Conservation (phyloP, 805 yeast species). For the Nakazawaea populi region DNA sequence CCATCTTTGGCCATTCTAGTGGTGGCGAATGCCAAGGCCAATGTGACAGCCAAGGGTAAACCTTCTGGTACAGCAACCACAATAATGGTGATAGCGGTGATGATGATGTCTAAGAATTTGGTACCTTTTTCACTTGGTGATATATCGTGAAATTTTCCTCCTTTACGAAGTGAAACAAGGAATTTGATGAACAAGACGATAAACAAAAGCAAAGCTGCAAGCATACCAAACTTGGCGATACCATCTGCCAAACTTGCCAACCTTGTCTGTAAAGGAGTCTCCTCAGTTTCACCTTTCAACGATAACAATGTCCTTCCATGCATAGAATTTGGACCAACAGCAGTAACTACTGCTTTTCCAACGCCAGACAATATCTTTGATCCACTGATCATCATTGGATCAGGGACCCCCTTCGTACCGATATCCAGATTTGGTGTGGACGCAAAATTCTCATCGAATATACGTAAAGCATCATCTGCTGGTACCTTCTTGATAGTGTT, state of each 20-base stretch:
- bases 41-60: constrained; percentile 92
- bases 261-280: constrained; percentile 85
- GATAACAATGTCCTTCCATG: constrained; percentile 90
- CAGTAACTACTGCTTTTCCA: constrained; percentile 81
- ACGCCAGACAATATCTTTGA: constrained; percentile 82
- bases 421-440: constrained; percentile 25
- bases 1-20: constrained; percentile 97
- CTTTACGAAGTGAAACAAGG: constrained; percentile 52
- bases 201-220: constrained; percentile 80
- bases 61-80: constrained; percentile 99
- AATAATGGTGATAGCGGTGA: constrained; percentile 85
- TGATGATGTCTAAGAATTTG: constrained; percentile 75
- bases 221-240: constrained; percentile 88
- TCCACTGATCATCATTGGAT: constrained; percentile 88
- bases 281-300: constrained; percentile 67
- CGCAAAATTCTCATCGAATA: constrained; percentile 22
- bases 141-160: constrained; percentile 36
- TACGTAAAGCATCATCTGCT: constrained; percentile 35
- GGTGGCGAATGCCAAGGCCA: constrained; percentile 96
- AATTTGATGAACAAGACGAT: constrained; percentile 74
- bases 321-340: constrained; percentile 85
- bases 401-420: constrained; percentile 44
- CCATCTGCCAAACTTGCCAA: constrained; percentile 82
- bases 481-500: constrained; percentile 69
- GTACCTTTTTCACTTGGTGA: constrained; percentile 76